phyloP scores from a whole-genome alignment of 2,329 filamentous ascomycete genomes.

The Talaromyces sp. region DNA sequence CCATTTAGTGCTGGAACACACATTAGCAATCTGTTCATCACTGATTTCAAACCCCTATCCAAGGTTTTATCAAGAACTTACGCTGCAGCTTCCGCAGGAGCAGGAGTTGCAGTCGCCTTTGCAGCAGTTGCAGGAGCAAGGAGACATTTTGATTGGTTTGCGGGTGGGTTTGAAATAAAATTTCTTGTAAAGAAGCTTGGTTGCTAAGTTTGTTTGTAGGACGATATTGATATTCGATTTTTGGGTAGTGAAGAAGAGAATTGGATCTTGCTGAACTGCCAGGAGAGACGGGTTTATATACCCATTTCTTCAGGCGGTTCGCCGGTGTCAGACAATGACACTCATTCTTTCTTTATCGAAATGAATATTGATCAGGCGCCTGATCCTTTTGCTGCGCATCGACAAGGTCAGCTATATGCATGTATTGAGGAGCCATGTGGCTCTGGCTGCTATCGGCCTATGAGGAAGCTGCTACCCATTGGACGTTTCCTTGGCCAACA shows the following conservation, averaged over 20 bases:
- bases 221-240: background rate
- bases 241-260: background rate
- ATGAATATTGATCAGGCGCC: background rate
- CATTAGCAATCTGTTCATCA: background rate
- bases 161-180: background rate
- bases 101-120: conserved; percentile 36
- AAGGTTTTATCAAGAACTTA: conserved; percentile 21
- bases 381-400: background rate
- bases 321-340: background rate
- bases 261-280: background rate
- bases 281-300: conserved; percentile 5
- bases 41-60: no score
- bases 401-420: background rate
- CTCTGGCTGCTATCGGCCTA: background rate
- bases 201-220: background rate
- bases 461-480: background rate
- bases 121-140: conserved; percentile 41
- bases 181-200: background rate
- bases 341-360: background rate
- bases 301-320: background rate
- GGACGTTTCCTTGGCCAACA: background rate
- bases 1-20: conserved; percentile 12
- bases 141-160: conserved; percentile 32
- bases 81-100: conserved; percentile 35
- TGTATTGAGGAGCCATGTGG: conserved; percentile 5